Conservation (phyloP, 305 asterid species). For the Solanum hybrid region DNA sequence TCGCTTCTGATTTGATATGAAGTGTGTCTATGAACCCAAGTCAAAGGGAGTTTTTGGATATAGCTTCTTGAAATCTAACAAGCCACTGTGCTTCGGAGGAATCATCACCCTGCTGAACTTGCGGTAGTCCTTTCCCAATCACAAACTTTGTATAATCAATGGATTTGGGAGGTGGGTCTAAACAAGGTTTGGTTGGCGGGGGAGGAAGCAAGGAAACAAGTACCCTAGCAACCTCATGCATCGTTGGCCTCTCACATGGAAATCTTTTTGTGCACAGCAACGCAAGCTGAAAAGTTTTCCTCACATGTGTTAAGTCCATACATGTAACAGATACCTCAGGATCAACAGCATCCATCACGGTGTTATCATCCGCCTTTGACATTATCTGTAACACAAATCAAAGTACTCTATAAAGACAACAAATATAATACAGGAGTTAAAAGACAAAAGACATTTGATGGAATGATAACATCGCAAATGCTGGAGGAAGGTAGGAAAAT, state of each 20-base stretch:
- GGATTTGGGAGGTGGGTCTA: constrained; percentile 26
- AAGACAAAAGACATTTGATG: not conserved
- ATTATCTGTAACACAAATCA: constrained; percentile 37
- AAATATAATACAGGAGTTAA: not conserved
- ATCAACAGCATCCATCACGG: constrained; percentile 90
- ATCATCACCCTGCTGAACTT: constrained; percentile 24
- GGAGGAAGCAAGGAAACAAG: constrained; percentile 62
- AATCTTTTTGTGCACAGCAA: constrained; percentile 70
- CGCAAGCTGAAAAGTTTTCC: constrained; percentile 82
- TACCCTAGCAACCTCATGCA: constrained; percentile 80
- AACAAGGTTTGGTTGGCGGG: constrained; percentile 35
- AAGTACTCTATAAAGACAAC: not conserved
- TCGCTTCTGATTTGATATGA: not conserved
- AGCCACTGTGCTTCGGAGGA: constrained; percentile 86
- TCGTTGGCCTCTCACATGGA: constrained; percentile 78
- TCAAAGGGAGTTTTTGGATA: constrained; percentile 68
- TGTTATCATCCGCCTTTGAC: constrained; percentile 72
- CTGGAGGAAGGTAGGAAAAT: not conserved
- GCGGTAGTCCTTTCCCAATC: constrained; percentile 34
- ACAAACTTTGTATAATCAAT: constrained; percentile 49
- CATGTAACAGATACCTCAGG: constrained; percentile 87
- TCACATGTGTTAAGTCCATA: constrained; percentile 52
- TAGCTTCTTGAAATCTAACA: constrained; percentile 76
- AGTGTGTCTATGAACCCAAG: not conserved
- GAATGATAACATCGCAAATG: not conserved